A percentile compares a stretch with the other conserved stretches of the same genome.
Conservation (phyloP, 768 basidiomycete genomes). For the Mycena maculata region DNA sequence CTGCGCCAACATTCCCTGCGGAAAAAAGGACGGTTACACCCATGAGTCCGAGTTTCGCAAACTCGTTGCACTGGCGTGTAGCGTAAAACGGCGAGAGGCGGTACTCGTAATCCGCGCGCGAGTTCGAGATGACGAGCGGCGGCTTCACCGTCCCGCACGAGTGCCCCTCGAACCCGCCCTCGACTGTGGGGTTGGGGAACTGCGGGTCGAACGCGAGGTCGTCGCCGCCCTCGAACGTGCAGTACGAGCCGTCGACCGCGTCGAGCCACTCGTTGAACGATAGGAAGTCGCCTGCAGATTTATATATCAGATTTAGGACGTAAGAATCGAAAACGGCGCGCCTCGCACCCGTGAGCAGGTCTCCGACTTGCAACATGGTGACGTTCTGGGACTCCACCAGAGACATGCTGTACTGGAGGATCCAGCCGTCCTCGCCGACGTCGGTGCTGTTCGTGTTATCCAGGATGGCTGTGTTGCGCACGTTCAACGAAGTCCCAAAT, state of each 20-base stretch:
- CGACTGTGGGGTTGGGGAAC: conserved; percentile 43
- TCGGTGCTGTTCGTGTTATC: conserved; percentile 34
- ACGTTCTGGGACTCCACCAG: conserved; percentile 48
- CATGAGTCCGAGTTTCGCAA: conserved; percentile 62
- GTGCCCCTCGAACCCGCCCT: conserved; percentile 45
- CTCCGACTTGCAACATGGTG: conserved; percentile 48
- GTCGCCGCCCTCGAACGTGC: conserved; percentile 48
- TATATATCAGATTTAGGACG: not conserved
- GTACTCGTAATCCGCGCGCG: conserved; percentile 53
- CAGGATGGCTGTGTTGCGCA: conserved; percentile 28
- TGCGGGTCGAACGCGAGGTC: conserved; percentile 47
- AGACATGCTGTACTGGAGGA: conserved; percentile 59
- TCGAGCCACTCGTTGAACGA: conserved; percentile 52
- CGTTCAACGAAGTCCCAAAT: not conserved
- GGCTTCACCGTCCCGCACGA: conserved; percentile 51
- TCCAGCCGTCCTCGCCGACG: conserved; percentile 57
- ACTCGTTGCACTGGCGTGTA: conserved; percentile 60
- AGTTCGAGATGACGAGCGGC: conserved; percentile 57
- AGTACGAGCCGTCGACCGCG: conserved; percentile 50
- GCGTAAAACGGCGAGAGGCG: conserved; percentile 48
- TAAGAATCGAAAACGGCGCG: not conserved
- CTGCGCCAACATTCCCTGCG: conserved; percentile 55
- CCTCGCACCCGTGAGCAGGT: conserved; percentile 37
- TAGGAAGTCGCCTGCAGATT: conserved; percentile 32
- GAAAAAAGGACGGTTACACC: conserved; percentile 58